Evolutionary conservation across 495 filamentous ascomycete species (phyloP), one percentile per base, ranked within the genome.

Genomic region (Pyronema omphalodes): DNA sequence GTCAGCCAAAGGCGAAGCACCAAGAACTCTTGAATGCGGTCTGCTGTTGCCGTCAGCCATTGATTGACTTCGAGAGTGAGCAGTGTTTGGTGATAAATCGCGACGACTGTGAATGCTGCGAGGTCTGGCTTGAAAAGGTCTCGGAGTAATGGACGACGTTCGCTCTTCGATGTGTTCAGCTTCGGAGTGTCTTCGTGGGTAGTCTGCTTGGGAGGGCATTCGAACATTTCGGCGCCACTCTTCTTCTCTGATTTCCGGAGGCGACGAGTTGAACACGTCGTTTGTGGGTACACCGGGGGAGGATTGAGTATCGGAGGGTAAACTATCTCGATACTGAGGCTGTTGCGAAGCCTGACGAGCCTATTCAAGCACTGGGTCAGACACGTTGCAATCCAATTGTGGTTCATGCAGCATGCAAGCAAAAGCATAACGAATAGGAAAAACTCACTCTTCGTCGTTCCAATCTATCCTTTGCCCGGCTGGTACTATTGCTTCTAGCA

Each of bases 371-470:
- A 11, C 5, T 8, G 37, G 17, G 37, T 29, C 18, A 60, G 41
- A 40, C n/a, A 46, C 33, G 48, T 36, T 5, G 11, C 36, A 39
- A 23, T 49, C 39, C 18, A 44, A 44, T 39, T 29, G 19, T 44
- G 15, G 19, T 19, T 43, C 55, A 33, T 39, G 2, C n/a, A 51
- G 23, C 9, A 15, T 34, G 17, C 33, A 9, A 49, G 37, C 18
- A 60, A 19, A 36, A 23, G n/a, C n/a, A 47, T 11, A 11, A 54
- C 12, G 9, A 44, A 17, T 17, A 43, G 54, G 11, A 48, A 37
- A 40, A 53, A 73, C 73, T 71, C 60, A 77, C 74, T 59, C 74
- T 61, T 65, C 74, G 68, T 52, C 73, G 67, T 55, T 73, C 71
- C 29, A 71, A 40, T 44, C 51, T 58, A 33, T 58, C 57, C 11